Conservation (phyloP, 139 green algal species). For the Pseudopediastrum boryanum region DNA sequence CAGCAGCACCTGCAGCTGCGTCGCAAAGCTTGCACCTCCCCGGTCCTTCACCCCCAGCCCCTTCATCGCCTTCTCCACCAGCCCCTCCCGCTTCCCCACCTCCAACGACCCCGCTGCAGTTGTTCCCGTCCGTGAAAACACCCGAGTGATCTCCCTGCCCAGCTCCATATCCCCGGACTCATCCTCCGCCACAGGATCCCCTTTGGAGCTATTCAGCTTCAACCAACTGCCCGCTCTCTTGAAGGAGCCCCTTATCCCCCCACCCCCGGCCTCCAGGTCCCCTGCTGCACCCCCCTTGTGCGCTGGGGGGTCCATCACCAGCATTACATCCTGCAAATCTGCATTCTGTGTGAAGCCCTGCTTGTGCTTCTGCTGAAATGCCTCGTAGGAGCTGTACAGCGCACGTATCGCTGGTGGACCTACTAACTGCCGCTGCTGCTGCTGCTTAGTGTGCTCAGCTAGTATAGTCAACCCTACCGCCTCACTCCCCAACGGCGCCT, state of each 20-base stretch:
- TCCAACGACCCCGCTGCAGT: background rate
- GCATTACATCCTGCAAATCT: background rate
- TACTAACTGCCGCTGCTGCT: background rate
- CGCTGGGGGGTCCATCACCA: conserved; percentile 10
- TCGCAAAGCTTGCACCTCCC: conserved; percentile 22
- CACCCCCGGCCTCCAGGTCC: background rate
- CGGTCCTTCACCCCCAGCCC: conserved; percentile 21
- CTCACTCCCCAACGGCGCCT: background rate
- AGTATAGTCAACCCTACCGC: background rate
- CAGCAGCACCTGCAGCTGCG: conserved; percentile 49
- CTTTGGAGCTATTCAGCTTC: background rate
- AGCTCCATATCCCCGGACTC: background rate
- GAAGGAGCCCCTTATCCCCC: conserved; percentile 8
- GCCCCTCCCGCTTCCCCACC: background rate
- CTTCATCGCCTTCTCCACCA: background rate
- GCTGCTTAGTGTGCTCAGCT: background rate
- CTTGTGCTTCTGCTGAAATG: background rate
- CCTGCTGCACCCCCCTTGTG: background rate
- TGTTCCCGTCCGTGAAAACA: conserved; percentile 2
- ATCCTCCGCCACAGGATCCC: background rate
- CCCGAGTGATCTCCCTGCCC: background rate
- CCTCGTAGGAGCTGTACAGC: conserved; percentile 30
- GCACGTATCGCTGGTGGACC: conserved; percentile 5
- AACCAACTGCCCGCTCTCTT: conserved; percentile 27
- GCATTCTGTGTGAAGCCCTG: conserved; percentile 5